These are phyloP conservation scores for Artemisia annua DNA, from an alignment of 129 eudicot genomes.

Conservation along the genomic window DNA sequence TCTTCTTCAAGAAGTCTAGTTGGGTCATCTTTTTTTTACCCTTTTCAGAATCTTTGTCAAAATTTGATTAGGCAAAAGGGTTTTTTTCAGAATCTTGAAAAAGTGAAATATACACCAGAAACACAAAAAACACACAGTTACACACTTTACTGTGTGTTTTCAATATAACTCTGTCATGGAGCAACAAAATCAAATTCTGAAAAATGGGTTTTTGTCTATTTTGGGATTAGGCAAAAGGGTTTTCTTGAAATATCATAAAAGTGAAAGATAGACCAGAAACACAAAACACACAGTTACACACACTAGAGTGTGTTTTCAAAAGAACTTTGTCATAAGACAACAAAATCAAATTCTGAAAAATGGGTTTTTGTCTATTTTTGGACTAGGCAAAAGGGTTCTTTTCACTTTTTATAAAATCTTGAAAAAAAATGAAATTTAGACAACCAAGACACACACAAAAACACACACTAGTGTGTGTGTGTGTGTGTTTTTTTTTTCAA, in stretches of 20 bases:
- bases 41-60: constrained; percentile 26
- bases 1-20: constrained; percentile 68
- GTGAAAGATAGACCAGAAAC: constrained; percentile 1
- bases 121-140: constrained; percentile 10
- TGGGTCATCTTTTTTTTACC: constrained; percentile 42
- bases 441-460: too few relatives aligned
- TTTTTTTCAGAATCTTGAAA: constrained; percentile 22
- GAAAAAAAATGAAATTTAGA: neutral
- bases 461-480: too few relatives aligned
- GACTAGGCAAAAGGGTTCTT: too few relatives aligned
- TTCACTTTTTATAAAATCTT: neutral
- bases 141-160: constrained; percentile 5
- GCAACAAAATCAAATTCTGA: neutral
- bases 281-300: too few relatives aligned
- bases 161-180: constrained; percentile 25
- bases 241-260: neutral
- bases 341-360: neutral
- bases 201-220: constrained; percentile 4
- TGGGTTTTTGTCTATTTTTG: constrained; percentile 3
- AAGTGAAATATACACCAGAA: neutral
- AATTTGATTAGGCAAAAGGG: constrained; percentile 26
- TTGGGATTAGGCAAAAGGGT: too few relatives aligned
- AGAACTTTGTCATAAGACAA: constrained; percentile 20
- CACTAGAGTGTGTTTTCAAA: neutral
- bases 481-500: neutral